Base-by-base conservation (phyloP, 371 early-diverging fungal species). In the Mortierella sp. region DNA sequence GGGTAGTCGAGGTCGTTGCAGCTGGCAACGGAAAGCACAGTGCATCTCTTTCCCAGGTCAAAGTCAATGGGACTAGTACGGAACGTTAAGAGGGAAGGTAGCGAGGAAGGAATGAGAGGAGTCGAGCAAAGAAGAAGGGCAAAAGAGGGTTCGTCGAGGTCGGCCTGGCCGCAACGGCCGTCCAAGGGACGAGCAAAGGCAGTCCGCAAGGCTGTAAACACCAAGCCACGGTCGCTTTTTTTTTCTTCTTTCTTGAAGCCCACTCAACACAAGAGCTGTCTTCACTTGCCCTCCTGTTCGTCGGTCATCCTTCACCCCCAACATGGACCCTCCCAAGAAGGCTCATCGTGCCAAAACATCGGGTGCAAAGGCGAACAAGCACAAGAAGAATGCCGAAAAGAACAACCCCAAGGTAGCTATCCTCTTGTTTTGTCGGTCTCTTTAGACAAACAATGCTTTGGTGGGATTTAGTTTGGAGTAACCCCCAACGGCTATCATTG, bases 321-420 rank as follows among this genome's bases (percentile, higher is more conserved):
- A 27, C 64, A 73, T 73, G 64, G 87, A 89, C 41, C 80, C 84
- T 71, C 83, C 85, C 31, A 87, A 95, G 58, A 96, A 95, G 84
- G 79, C 95, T 28, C 97, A 97, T 82, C 78, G 94, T 64, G 86
- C 87, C 64, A 86, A 86, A 61, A 91, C 94, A 82, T 84, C 93
- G 16, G 97, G 97, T 14, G 90, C 90, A 53, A 95, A 95, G 74
- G 95, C 90, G 30, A 87, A 88, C 67, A 86, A 89, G 80, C 72
- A 82, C 54, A 84, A 86, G 59, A 86, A 85, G 63, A 90, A 89
- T 69, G 88, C 87, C 42, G 93, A 89, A 71, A 91, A 92, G 78
- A 93, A 94, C 78, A 96, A 96, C 81, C 95, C 96, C 52, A 94
- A 92, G 87, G 94, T 88, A 81, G 30, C 8, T 28, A 10, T 34